These are phyloP conservation scores for Penicillium sp. DNA, from an alignment of 2,329 filamentous ascomycete genomes.

Conservation along the genomic window DNA sequence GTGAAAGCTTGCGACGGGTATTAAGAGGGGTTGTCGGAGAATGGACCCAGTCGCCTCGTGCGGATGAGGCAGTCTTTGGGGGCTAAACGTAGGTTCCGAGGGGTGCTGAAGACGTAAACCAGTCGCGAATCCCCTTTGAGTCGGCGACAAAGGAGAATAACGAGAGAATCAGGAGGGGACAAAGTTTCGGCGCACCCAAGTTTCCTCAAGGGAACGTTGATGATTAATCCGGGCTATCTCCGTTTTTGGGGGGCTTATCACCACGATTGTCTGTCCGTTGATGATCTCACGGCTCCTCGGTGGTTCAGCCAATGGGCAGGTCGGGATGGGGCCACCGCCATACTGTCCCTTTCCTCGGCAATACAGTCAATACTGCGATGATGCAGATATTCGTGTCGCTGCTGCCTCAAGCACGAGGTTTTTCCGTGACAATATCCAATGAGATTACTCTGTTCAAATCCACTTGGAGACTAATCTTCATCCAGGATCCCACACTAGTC, in stretches of 20 bases:
- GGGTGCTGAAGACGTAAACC: neutral
- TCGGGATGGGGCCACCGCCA: slow-evolving; percentile 7
- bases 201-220: neutral
- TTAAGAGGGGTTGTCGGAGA: slow-evolving; percentile 6
- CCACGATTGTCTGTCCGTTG: slow-evolving; percentile 11
- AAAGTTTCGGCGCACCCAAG: slow-evolving; percentile 1
- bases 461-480: neutral
- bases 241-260: slow-evolving; percentile 19
- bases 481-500: neutral
- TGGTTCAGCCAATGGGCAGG: slow-evolving; percentile 7
- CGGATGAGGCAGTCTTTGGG: neutral
- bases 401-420: neutral
- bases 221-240: slow-evolving; percentile 20
- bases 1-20: slow-evolving; percentile 3
- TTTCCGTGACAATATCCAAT: neutral
- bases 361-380: neutral
- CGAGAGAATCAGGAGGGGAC: neutral
- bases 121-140: neutral
- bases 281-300: neutral
- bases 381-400: neutral
- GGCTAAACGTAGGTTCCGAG: neutral
- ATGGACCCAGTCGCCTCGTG: neutral
- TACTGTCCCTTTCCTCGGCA: neutral
- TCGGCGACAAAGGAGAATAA: neutral
- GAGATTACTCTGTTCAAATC: neutral